Evolutionary conservation across 257 asterid genomes (phyloP).

Genomic region (Thymus mandschuricus): DNA sequence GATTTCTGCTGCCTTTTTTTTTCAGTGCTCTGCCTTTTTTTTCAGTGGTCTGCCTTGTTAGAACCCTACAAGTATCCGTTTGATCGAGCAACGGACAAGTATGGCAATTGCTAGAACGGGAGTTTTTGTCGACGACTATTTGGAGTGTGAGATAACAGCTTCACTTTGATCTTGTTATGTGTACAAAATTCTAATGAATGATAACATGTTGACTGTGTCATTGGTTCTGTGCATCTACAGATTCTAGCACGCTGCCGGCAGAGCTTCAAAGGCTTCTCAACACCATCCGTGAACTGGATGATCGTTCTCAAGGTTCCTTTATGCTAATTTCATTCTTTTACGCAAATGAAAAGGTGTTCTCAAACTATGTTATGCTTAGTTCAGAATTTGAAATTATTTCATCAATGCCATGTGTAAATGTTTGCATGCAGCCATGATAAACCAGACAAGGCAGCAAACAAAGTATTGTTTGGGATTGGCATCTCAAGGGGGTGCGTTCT

Average conservation of each 20-base stretch:
- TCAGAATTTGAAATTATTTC: constrained; percentile 10
- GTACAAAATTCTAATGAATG: not conserved
- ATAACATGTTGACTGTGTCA: not conserved
- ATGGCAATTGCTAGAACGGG: constrained; percentile 88
- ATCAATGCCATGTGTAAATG: constrained; percentile 18
- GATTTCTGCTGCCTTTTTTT: no score
- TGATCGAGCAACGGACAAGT: constrained; percentile 18
- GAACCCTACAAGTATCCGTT: constrained; percentile 29
- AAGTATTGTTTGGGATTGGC: constrained; percentile 80
- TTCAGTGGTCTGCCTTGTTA: constrained; percentile 18
- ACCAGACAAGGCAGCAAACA: constrained; percentile 89
- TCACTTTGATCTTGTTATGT: not conserved
- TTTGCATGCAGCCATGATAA: constrained; percentile 59
- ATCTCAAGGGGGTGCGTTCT: constrained; percentile 59
- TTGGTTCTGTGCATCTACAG: constrained; percentile 34
- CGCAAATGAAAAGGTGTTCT: no score
- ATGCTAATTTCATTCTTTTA: not conserved
- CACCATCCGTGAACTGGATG: constrained; percentile 92
- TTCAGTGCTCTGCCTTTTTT: not conserved
- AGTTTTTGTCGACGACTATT: constrained; percentile 73
- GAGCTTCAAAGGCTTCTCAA: constrained; percentile 99
- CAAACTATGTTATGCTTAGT: not conserved
- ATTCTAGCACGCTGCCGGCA: constrained; percentile 90
- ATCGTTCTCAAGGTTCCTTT: constrained; percentile 80
- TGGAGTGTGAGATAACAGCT: constrained; percentile 55